Evolutionary conservation across 306 rosid genomes (phyloP).

Genomic region (Hippophae rhamnoides): DNA sequence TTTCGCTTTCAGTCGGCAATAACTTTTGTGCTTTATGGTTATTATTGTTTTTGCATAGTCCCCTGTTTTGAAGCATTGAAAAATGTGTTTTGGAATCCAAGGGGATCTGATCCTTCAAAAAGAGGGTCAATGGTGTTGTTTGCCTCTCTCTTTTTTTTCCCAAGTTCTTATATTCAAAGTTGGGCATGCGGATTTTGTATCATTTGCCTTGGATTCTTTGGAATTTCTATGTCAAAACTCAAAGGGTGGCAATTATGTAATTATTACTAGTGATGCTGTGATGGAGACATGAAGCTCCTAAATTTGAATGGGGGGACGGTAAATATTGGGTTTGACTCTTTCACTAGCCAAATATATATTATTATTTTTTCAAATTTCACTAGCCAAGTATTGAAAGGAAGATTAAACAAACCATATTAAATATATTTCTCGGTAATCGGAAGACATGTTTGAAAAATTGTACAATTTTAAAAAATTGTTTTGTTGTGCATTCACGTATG

Average conservation of each 20-base stretch:
- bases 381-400: too few species aligned
- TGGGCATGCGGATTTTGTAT: constrained; percentile 19
- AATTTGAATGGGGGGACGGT: too few species aligned
- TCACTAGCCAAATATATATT: too few species aligned
- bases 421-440: too few species aligned
- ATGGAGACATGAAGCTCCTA: too few species aligned
- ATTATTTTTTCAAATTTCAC: too few species aligned
- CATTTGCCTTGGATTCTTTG: constrained; percentile 5
- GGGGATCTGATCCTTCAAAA: constrained; percentile 13
- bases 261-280: neutral
- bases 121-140: constrained; percentile 23
- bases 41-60: constrained; percentile 29
- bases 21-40: constrained; percentile 5
- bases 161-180: constrained; percentile 2
- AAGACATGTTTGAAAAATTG: too few species aligned
- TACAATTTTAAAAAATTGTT: too few species aligned
- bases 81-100: constrained; percentile 45
- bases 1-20: constrained; percentile 29
- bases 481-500: too few species aligned
- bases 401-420: too few species aligned
- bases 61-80: constrained; percentile 15
- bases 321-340: too few species aligned
- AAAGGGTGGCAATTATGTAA: neutral
- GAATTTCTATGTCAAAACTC: constrained; percentile 3
- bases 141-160: neutral